A percentile compares a stretch with the other conserved stretches of the same genome.
Conservation (phyloP, 108 stramenopile genomes). For the Fragilaria crotonensis region DNA sequence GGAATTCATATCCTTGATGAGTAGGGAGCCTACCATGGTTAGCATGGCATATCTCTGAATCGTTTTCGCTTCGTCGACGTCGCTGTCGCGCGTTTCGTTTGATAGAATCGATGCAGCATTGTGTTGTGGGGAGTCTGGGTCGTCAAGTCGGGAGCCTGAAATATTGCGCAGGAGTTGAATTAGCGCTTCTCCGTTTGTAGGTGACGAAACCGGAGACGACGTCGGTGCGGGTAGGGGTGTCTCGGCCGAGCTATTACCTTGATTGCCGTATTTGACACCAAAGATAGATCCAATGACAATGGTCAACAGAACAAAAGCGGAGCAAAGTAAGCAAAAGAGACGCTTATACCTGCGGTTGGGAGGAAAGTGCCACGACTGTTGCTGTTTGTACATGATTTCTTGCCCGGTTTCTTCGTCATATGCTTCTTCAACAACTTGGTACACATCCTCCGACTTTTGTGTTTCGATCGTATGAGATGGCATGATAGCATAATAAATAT, state of each 20-base stretch:
- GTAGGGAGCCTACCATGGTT: not conserved
- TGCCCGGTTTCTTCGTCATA: not conserved
- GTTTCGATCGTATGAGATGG: not conserved
- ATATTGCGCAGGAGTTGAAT: not conserved
- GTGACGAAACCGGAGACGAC: too few species aligned
- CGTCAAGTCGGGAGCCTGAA: not conserved
- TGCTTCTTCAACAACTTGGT: not conserved
- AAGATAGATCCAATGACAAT: too few species aligned
- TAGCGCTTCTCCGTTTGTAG: too few species aligned
- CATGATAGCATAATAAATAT: not conserved
- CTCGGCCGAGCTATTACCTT: too few species aligned
- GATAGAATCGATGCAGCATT: not conserved
- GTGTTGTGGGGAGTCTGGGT: not conserved
- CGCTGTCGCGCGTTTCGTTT: not conserved
- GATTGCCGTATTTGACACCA: too few species aligned
- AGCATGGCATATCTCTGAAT: not conserved
- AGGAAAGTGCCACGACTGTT: too few species aligned
- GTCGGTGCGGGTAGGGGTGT: too few species aligned
- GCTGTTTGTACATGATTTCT: not conserved
- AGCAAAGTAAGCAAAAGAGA: too few species aligned
- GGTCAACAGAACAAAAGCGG: too few species aligned
- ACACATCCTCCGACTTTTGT: not conserved
- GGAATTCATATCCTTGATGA: not conserved
- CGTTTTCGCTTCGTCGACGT: not conserved
- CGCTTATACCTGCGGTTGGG: too few species aligned